Percentiles rank a stretch among this genome's conserved stretches.
Conservation (phyloP, 2,329 filamentous ascomycete species). For the Hyphodiscus sp. region DNA sequence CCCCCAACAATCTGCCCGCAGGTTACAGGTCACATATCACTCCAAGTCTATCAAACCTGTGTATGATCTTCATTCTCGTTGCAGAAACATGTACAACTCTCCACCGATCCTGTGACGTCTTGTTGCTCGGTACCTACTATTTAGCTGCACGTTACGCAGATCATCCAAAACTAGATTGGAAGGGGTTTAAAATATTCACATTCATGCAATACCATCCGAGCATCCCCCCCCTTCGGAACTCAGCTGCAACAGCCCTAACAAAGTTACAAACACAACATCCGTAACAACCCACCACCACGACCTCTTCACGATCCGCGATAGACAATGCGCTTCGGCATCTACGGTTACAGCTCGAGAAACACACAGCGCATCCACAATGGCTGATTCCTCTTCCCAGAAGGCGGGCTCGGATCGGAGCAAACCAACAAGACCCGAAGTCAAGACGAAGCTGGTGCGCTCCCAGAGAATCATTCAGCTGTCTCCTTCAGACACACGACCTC, state of each 20-base stretch:
- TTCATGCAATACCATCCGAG: conserved; percentile 15
- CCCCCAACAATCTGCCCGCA: no score
- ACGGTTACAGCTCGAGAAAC: conserved; percentile 14
- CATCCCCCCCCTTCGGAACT: neutral
- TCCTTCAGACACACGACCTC: conserved; percentile 30
- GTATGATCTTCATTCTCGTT: neutral
- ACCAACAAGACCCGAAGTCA: conserved; percentile 29
- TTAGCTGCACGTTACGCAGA: conserved; percentile 10
- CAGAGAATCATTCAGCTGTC: conserved; percentile 44
- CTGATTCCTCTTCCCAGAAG: conserved; percentile 22
- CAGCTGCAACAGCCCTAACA: conserved; percentile 7
- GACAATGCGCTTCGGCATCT: conserved; percentile 23
- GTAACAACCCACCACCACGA: neutral
- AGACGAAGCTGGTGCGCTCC: conserved; percentile 43
- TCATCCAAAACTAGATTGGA: conserved; percentile 10
- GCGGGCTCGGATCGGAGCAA: conserved; percentile 20
- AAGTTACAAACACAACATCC: no score
- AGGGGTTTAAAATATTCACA: conserved; percentile 4
- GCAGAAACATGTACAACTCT: neutral
- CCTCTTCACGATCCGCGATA: conserved; percentile 3
- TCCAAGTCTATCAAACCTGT: neutral
- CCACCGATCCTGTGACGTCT: neutral
- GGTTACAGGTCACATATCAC: neutral
- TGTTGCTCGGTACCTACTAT: neutral
- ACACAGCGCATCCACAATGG: conserved; percentile 27